Conservation (phyloP, 495 filamentous ascomycete genomes). For the Hypoxylon subgilvum region DNA sequence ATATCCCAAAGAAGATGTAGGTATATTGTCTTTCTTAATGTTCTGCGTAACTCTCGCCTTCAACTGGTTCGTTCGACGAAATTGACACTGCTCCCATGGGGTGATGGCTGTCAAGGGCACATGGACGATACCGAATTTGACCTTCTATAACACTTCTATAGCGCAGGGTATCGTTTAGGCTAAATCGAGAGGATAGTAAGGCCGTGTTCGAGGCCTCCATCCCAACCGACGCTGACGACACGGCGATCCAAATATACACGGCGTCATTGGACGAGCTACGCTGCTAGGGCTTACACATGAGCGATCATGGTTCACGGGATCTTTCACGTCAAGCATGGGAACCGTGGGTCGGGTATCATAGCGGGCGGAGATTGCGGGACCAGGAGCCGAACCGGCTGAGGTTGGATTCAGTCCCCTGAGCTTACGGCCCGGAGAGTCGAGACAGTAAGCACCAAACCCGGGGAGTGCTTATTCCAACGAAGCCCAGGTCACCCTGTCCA, state of each 20-base stretch:
- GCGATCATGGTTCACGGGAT: conserved; percentile 20
- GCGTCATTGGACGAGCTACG: conserved; percentile 27
- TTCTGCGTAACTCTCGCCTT: conserved; percentile 7
- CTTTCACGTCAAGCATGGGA: conserved; percentile 19
- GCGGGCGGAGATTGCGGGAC: conserved; percentile 35
- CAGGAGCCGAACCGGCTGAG: conserved; percentile 35
- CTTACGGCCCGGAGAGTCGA: conserved; percentile 16
- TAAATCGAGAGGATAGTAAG: conserved; percentile 22
- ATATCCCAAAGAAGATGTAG: conserved; percentile 16
- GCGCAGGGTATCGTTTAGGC: conserved; percentile 20
- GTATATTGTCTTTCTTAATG: conserved; percentile 17
- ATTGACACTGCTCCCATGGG: conserved; percentile 7
- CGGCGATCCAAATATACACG: conserved; percentile 18
- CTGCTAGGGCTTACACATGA: background rate
- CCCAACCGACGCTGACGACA: conserved; percentile 11
- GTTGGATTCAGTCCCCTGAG: conserved; percentile 20
- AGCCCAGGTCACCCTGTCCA: conserved; percentile 5
- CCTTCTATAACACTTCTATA: conserved; percentile 3
- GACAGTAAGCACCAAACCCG: conserved; percentile 11
- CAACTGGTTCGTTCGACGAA: conserved; percentile 3
- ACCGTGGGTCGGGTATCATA: conserved; percentile 29
- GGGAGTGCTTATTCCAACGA: conserved; percentile 10
- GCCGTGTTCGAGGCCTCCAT: conserved; percentile 22
- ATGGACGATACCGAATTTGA: conserved; percentile 21
- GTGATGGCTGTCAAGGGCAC: conserved; percentile 2